Percentiles rank a stretch among this genome's conserved stretches.
Evolutionary conservation across 768 basidiomycete genomes (phyloP).

Genomic region (Cytidiella melzeri): DNA sequence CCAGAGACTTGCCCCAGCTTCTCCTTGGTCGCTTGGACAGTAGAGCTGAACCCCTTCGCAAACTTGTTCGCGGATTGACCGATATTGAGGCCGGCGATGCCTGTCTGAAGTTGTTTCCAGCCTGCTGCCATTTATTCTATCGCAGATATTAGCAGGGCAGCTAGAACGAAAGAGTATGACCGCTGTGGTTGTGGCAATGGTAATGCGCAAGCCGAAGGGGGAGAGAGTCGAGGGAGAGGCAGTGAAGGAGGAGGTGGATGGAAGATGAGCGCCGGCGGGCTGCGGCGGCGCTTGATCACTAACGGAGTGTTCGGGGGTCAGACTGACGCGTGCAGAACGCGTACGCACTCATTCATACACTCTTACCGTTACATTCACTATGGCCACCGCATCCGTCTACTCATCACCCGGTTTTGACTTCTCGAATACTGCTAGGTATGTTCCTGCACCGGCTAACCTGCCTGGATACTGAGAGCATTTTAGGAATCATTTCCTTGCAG

Average conservation of each 20-base stretch:
- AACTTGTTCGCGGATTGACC: conserved; percentile 71
- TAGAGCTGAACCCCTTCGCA: conserved; percentile 73
- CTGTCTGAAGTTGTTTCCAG: conserved; percentile 67
- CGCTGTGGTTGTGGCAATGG: no score
- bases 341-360: conserved; percentile 18
- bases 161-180: background rate
- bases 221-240: background rate
- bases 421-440: conserved; percentile 65
- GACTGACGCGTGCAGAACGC: conserved; percentile 22
- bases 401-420: conserved; percentile 67
- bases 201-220: no score
- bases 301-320: conserved; percentile 20
- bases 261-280: conserved; percentile 7
- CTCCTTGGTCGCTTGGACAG: conserved; percentile 83
- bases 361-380: conserved; percentile 16
- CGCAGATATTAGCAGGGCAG: background rate
- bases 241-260: background rate
- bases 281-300: background rate
- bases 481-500: conserved; percentile 68
- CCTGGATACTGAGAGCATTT: background rate
- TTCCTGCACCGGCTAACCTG: background rate
- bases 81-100: conserved; percentile 60
- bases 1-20: conserved; percentile 82
- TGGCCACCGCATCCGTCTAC: conserved; percentile 44
- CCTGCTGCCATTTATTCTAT: conserved; percentile 16